Conservation (phyloP, 768 basidiomycete species). For the Cantharellus cinnabarinus region DNA sequence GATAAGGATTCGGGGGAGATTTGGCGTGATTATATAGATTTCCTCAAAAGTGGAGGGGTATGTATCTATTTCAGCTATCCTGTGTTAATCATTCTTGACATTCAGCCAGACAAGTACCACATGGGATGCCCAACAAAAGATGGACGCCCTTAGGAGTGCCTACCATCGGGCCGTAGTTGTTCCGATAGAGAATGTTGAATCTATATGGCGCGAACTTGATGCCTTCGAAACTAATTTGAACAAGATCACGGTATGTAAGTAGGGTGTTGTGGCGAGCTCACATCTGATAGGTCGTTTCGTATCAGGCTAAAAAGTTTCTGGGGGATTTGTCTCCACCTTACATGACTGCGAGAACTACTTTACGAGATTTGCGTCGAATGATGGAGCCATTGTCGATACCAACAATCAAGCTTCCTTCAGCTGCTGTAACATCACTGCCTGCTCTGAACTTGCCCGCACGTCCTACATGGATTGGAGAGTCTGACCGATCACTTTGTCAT, state of each 20-base stretch:
- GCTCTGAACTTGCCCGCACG: constrained; percentile 6
- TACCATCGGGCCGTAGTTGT: constrained; percentile 91
- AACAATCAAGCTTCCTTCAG: constrained; percentile 12
- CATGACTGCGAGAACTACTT: constrained; percentile 83
- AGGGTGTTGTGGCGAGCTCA: background rate
- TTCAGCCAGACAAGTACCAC: constrained; percentile 41
- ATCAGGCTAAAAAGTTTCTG: constrained; percentile 85
- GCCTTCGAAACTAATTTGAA: constrained; percentile 78
- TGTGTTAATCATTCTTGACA: background rate
- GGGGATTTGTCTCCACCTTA: constrained; percentile 78
- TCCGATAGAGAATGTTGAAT: constrained; percentile 82
- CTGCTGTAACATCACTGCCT: constrained; percentile 13
- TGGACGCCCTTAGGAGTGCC: constrained; percentile 77
- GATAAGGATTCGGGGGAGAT: constrained; percentile 85
- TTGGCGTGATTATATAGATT: constrained; percentile 87
- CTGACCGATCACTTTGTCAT: constrained; percentile 36
- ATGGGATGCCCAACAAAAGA: constrained; percentile 92
- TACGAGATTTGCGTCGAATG: constrained; percentile 57
- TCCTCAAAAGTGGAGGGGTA: constrained; percentile 63
- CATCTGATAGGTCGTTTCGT: background rate
- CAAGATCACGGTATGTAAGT: constrained; percentile 45
- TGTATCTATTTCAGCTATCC: constrained; percentile 12
- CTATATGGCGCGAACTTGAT: constrained; percentile 85
- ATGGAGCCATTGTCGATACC: constrained; percentile 33
- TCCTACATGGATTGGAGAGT: constrained; percentile 6